Evolutionary conservation across 106 monocot species (phyloP), one percentile per base, ranked within the genome.

Genomic region (Dactylorhiza incarnata): DNA sequence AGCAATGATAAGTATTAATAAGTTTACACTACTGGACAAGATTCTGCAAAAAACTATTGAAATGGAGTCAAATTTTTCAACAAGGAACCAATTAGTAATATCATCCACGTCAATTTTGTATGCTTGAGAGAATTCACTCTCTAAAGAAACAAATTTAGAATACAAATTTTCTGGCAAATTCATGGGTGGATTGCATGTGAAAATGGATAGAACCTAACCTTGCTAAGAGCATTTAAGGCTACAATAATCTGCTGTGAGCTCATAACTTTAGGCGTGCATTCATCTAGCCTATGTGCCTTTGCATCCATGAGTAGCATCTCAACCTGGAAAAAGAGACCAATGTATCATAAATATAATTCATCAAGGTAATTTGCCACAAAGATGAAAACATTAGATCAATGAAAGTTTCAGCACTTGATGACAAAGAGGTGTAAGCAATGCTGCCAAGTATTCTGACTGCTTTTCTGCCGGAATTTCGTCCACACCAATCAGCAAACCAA

Each of bases 201-300:
- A 24, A 66, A 2, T 66, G 63, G 49, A 20, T 8, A 67, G 75
- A n/a, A 56, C 5, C 16, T 75, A 25, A 97, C 96, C 96, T 97
- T 97, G 93, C 93, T 94, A 43, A 97, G 83, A 78, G 91, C 91
- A 94, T 89, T 91, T 72, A 94, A 83, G 23, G 96, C 96, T 80
- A 83, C 82, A 25, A 91, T 91, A 59, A 94, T 89, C 82, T 91
- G 91, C 74, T 91, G 89, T 14, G 93, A 69, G 45, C 79, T 82
- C 26, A 89, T 48, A 79, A 87, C 82, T 77, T 83, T 89, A 75
- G 82, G 50, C 5, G 91, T 89, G 72, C 81, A 89, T 79, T 94
- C 96, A 59, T 91, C 93, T 50, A 91, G 78, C 45, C 74, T 68
- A 51, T 78, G 81, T 81, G 48, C 44, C 71, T 89, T 93, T 37